Evolutionary conservation across 768 basidiomycete species (phyloP).

Genomic region (Suillus subaureus): DNA sequence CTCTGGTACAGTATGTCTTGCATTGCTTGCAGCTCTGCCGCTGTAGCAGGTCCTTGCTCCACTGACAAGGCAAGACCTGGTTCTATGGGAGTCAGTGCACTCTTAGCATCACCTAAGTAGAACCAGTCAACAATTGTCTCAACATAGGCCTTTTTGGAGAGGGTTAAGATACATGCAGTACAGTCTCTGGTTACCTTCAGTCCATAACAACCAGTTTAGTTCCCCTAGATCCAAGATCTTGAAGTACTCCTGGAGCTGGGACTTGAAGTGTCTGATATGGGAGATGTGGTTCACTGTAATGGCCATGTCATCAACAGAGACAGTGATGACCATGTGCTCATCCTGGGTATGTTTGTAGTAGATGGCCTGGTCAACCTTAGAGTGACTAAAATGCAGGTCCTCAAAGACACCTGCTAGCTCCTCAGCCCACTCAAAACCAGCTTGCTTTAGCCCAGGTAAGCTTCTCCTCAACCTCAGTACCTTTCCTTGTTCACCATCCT

Average conservation of each 20-base stretch:
- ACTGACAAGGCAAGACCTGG: conserved; percentile 6
- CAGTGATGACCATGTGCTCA: conserved; percentile 30
- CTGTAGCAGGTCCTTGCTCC: conserved; percentile 6
- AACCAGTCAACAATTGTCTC: conserved; percentile 21
- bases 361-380: not conserved
- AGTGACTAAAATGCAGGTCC: not conserved
- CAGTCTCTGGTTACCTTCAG: conserved; percentile 23
- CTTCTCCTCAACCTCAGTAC: conserved; percentile 23
- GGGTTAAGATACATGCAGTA: conserved; percentile 3
- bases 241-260: conserved; percentile 5
- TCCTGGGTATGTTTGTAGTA: not conserved
- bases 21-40: not conserved
- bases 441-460: conserved; percentile 45
- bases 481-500: conserved; percentile 22
- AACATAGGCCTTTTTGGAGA: conserved; percentile 27
- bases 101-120: conserved; percentile 22
- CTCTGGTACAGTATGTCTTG: conserved; percentile 10
- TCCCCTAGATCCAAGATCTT: conserved; percentile 19
- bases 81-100: conserved; percentile 22
- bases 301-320: conserved; percentile 35
- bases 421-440: conserved; percentile 35
- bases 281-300: conserved; percentile 23
- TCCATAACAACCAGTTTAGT: conserved; percentile 24
- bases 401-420: not conserved
- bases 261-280: not conserved